These are phyloP conservation scores for Leptosphaerulina australis DNA, from an alignment of 2,329 filamentous ascomycete genomes.

Conservation along the genomic window DNA sequence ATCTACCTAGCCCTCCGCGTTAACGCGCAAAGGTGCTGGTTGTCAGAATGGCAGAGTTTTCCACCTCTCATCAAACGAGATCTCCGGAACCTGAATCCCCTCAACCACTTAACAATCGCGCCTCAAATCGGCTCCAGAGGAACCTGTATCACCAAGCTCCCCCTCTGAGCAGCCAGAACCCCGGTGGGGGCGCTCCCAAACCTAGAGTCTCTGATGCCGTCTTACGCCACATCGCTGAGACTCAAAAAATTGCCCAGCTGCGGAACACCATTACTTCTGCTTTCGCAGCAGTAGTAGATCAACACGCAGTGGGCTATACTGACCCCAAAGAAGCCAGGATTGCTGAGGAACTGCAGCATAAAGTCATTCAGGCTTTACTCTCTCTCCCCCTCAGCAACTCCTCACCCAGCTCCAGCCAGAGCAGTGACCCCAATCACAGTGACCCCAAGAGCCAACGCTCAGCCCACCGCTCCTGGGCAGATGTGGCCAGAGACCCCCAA, in stretches of 20 bases:
- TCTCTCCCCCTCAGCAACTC: background rate
- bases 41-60: background rate
- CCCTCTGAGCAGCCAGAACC: background rate
- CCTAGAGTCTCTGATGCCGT: constrained; percentile 3
- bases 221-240: constrained; percentile 6
- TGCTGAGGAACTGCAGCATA: constrained; percentile 1
- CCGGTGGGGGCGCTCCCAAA: background rate
- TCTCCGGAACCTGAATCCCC: background rate
- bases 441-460: background rate
- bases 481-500: too few relatives aligned
- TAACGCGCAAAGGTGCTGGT: background rate
- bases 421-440: background rate
- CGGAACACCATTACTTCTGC: constrained; percentile 6
- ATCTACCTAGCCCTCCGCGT: background rate
- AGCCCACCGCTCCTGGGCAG: background rate
- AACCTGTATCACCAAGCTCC: background rate
- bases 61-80: background rate
- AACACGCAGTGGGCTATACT: background rate
- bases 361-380: constrained; percentile 1
- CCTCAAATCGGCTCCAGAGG: background rate
- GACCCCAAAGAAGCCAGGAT: constrained; percentile 7
- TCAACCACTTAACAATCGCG: background rate
- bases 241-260: constrained; percentile 7
- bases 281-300: constrained; percentile 3
- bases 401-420: background rate